Evolutionary conservation across 805 yeast species (phyloP).

Genomic region (Myxozyma geophila): DNA sequence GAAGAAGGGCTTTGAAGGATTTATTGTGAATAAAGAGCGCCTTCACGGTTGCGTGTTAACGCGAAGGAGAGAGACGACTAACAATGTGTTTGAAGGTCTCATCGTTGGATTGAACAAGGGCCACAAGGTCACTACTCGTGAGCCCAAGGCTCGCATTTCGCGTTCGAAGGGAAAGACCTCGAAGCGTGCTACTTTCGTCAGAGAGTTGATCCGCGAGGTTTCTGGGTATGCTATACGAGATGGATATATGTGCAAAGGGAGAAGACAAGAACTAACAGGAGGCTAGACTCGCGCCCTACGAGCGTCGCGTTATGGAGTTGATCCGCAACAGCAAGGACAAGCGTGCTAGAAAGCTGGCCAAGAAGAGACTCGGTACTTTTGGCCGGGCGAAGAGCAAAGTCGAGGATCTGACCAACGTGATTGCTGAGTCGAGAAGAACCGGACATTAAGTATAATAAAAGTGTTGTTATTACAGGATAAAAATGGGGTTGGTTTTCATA

Average conservation of each 20-base stretch:
- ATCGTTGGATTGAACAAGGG: slow-evolving; percentile 99
- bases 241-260: no score
- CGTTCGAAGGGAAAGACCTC: slow-evolving; percentile 96
- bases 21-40: background rate
- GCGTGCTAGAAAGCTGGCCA: slow-evolving; percentile 99
- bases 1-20: background rate
- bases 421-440: slow-evolving; percentile 36
- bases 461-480: background rate
- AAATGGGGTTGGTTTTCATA: slow-evolving; percentile 15
- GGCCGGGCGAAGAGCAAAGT: slow-evolving; percentile 99
- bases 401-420: slow-evolving; percentile 83
- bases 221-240: slow-evolving; percentile 59
- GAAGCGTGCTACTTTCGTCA: slow-evolving; percentile 94
- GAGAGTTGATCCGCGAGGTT: slow-evolving; percentile 94
- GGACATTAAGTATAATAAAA: slow-evolving; percentile 19
- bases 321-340: slow-evolving; percentile 99
- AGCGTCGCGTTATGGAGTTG: slow-evolving; percentile 98
- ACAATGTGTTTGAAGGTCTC: slow-evolving; percentile 56
- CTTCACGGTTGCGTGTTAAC: background rate
- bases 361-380: slow-evolving; percentile 99
- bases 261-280: background rate
- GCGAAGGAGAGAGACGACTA: no score
- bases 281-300: slow-evolving; percentile 88
- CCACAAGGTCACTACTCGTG: slow-evolving; percentile 88
- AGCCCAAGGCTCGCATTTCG: slow-evolving; percentile 85